Conservation (phyloP, 2,329 filamentous ascomycete genomes). For the Penicillium sp. region DNA sequence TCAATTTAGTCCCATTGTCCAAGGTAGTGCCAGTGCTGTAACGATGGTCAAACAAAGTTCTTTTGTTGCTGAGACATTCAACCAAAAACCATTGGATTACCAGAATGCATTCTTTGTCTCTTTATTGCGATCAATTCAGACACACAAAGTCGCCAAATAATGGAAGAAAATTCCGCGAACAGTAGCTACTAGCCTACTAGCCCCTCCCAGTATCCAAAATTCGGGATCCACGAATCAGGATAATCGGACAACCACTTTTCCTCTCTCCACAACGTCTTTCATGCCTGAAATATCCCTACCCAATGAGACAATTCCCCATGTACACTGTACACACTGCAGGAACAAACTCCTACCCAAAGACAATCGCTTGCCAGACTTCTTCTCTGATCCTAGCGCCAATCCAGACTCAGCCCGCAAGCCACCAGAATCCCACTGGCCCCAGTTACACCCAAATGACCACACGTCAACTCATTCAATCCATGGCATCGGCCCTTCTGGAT, state of each 20-base stretch:
- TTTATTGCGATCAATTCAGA: background rate
- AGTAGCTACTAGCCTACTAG: background rate
- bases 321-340: background rate
- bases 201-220: background rate
- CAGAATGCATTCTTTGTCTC: background rate
- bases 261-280: background rate
- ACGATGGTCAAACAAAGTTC: background rate
- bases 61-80: too few relatives aligned
- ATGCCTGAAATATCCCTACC: background rate
- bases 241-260: background rate
- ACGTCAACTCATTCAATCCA: constrained; percentile 19
- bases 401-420: background rate
- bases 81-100: background rate
- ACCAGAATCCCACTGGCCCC: background rate
- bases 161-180: background rate
- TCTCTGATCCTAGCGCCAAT: constrained; percentile 12
- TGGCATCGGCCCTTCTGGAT: constrained; percentile 19
- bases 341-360: background rate
- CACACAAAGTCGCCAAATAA: background rate
- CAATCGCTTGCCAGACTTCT: background rate
- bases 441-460: background rate
- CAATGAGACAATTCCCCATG: background rate
- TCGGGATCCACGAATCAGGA: constrained; percentile 4
- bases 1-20: background rate
- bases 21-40: background rate